Evolutionary conservation across 2,329 filamentous ascomycete species (phyloP), one percentile per base, ranked within the genome.

Genomic region (Pseudogymnoascus sp.): DNA sequence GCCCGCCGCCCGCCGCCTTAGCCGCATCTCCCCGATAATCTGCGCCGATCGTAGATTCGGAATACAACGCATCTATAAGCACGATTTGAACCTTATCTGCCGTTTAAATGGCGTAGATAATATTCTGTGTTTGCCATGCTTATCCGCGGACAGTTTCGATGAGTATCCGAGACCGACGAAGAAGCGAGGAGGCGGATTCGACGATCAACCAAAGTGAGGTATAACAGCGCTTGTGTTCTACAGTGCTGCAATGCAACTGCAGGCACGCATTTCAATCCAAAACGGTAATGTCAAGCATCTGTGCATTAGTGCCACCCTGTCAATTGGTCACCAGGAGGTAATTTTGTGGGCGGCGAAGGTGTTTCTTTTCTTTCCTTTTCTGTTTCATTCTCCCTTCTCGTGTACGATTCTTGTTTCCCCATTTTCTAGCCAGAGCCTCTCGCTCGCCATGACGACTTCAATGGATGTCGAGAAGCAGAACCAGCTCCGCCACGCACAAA

Each of bases 401-500:
- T 47, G 42, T 47, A 14, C 42, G 6, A 47, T 47, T 47, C 47
- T 7, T 18, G 25, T 12, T n/a, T 8, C 23, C 5, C 23, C 5
- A 6, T 16, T 16, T 53, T 18, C 25, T 16, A 5, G 31, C 16
- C 23, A 31, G 25, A 53, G n/a, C 12, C 14, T 31, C n/a, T 28
- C 47, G 8, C 47, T 31, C 7, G 47, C 14, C 50, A 21, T 50
- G 28, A n/a, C 28, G 10, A 59, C 42, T 28, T 53, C 14, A 18
- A 59, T 61, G 63, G 8, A 66, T 37, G 14, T 28, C 23, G 25
- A 25, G 59, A 16, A 28, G 63, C 60, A 65, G 47, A 53, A 8
- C 37, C 1, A 47, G 62, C 33, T 16, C 6, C n/a, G 10, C 31
- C 14, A 47, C 8, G 6, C 23, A 16, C 62, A 63, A n/a, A 28